Evolutionary conservation across 2,329 filamentous ascomycete genomes (phyloP).

Genomic region (Hypoxylon sp.): DNA sequence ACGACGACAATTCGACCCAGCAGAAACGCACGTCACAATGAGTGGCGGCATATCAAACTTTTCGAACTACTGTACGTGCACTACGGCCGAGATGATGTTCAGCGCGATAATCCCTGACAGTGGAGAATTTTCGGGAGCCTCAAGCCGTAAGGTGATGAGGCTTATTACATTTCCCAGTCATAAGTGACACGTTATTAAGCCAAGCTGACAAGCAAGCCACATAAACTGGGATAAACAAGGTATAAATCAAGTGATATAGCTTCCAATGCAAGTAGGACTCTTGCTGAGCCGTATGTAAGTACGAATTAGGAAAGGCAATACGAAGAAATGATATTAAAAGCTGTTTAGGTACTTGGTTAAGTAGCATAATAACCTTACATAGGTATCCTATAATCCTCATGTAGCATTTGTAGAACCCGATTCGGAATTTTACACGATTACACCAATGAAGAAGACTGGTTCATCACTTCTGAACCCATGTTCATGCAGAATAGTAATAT

Average conservation of each 20-base stretch:
- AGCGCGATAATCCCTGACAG: constrained; percentile 16
- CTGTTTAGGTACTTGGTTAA: neutral
- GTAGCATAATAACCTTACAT: constrained; percentile 7
- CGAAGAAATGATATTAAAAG: constrained; percentile 18
- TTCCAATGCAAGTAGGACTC: neutral
- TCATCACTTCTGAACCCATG: constrained; percentile 22
- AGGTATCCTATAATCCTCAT: constrained; percentile 5
- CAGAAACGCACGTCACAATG: constrained; percentile 32
- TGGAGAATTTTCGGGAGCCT: constrained; percentile 40
- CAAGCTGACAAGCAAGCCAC: constrained; percentile 18
- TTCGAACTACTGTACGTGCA: constrained; percentile 28
- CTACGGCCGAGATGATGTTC: constrained; percentile 21
- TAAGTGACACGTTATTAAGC: constrained; percentile 34
- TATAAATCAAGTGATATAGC: constrained; percentile 22
- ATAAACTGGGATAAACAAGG: constrained; percentile 19
- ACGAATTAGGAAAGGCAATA: constrained; percentile 10
- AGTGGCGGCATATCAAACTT: constrained; percentile 30
- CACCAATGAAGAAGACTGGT: constrained; percentile 2
- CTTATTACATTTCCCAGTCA: constrained; percentile 41
- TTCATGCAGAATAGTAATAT: constrained; percentile 28
- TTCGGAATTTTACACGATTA: constrained; percentile 11
- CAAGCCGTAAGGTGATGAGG: constrained; percentile 38
- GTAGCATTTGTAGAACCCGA: constrained; percentile 4
- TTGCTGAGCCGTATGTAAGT: constrained; percentile 4
- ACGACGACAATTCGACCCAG: constrained; percentile 25